These are phyloP conservation scores for Ilex asprella DNA, from an alignment of 257 asterid species.

Conservation along the genomic window DNA sequence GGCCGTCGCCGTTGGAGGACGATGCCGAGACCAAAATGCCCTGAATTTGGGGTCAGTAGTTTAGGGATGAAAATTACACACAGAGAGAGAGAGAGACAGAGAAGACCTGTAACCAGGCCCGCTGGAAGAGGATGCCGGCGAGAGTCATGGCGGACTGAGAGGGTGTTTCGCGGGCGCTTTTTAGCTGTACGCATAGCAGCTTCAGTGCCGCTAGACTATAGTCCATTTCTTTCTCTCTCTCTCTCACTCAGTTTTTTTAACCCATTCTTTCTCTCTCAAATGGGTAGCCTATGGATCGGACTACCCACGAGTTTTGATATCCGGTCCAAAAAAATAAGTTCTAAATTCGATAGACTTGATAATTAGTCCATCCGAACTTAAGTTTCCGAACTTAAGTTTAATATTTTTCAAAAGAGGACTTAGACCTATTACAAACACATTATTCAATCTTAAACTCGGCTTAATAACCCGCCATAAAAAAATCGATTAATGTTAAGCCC, in stretches of 20 bases:
- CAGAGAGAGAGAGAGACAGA: background rate
- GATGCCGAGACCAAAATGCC: slow-evolving; percentile 60
- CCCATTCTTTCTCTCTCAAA: too few species aligned
- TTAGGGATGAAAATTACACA: background rate
- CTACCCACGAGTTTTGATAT: too few species aligned
- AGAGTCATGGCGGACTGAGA: slow-evolving; percentile 47
- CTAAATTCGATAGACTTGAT: too few species aligned
- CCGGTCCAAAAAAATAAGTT: too few species aligned
- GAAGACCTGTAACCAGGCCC: slow-evolving; percentile 85
- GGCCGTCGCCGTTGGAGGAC: slow-evolving; percentile 17
- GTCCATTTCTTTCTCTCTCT: slow-evolving; percentile 38
- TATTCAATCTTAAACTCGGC: too few species aligned
- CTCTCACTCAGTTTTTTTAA: background rate
- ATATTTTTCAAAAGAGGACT: too few species aligned
- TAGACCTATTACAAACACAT: too few species aligned
- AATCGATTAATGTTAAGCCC: too few species aligned
- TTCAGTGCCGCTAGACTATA: slow-evolving; percentile 75
- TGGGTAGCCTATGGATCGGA: too few species aligned
- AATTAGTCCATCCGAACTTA: too few species aligned
- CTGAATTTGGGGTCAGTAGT: slow-evolving; percentile 22
- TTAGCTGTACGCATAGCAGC: slow-evolving; percentile 59
- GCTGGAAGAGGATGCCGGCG: slow-evolving; percentile 84
- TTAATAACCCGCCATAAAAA: too few species aligned
- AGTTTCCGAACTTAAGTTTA: too few species aligned
- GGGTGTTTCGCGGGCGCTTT: slow-evolving; percentile 35